These are phyloP conservation scores for Guadua angustifolia DNA, from an alignment of 176 grass and related monocot species.

Conservation along the genomic window DNA sequence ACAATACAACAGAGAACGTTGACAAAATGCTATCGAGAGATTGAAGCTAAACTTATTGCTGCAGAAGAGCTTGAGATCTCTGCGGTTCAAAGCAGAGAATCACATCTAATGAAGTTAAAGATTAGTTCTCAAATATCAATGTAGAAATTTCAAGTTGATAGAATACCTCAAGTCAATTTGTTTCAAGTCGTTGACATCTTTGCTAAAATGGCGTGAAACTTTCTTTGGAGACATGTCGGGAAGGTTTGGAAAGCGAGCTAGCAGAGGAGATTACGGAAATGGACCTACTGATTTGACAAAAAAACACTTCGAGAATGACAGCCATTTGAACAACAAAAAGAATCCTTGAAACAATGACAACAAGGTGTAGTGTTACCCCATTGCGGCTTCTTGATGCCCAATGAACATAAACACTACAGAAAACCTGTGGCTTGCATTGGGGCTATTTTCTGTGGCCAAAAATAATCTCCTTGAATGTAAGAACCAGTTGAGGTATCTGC, in stretches of 20 bases:
- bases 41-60: too few relatives aligned
- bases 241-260: constrained; percentile 89
- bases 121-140: too few relatives aligned
- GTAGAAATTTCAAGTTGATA: too few relatives aligned
- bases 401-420: constrained; percentile 85
- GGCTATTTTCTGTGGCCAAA: constrained; percentile 92
- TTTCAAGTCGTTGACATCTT: too few relatives aligned
- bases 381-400: constrained; percentile 73
- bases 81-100: too few relatives aligned
- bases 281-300: constrained; percentile 50
- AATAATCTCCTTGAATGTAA: constrained; percentile 97
- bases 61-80: too few relatives aligned
- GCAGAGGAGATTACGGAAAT: constrained; percentile 83
- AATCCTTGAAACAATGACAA: constrained; percentile 3
- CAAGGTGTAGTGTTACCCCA: constrained; percentile 62
- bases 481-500: constrained; percentile 82
- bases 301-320: constrained; percentile 1
- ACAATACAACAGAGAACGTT: too few relatives aligned
- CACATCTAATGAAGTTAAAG: too few relatives aligned
- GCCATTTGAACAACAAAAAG: constrained; percentile 25
- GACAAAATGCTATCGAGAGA: too few relatives aligned
- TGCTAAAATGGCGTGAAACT: too few relatives aligned
- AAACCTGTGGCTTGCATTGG: constrained; percentile 96
- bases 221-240: constrained; percentile 99
- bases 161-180: too few relatives aligned